These are phyloP conservation scores for Piper longum DNA, from an alignment of 164 flowering plant genomes.

Conservation along the genomic window DNA sequence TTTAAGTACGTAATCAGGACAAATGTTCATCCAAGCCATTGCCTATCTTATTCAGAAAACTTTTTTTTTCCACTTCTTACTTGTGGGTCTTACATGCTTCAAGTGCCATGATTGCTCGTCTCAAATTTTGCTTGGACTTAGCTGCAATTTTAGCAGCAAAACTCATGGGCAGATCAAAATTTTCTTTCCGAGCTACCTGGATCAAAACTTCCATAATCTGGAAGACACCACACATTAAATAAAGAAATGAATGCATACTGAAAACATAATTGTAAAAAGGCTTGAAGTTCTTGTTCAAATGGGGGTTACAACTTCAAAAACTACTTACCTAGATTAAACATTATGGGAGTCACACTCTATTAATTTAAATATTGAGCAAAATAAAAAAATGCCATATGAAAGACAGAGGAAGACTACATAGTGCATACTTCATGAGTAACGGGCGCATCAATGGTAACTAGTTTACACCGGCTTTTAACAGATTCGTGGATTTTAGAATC, in stretches of 20 bases:
- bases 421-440: slow-evolving; percentile 48
- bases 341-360: too few species aligned
- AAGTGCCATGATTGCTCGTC: slow-evolving; percentile 72
- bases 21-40: neutral
- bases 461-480: slow-evolving; percentile 49
- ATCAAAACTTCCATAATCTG: slow-evolving; percentile 59
- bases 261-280: neutral
- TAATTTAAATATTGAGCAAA: neutral
- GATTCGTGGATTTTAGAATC: slow-evolving; percentile 42
- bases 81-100: slow-evolving; percentile 78
- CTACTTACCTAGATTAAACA: too few species aligned
- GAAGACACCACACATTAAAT: neutral
- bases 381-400: neutral
- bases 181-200: slow-evolving; percentile 51
- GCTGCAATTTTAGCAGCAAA: slow-evolving; percentile 60
- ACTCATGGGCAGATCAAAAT: slow-evolving; percentile 42
- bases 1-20: neutral
- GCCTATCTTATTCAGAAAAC: neutral
- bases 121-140: slow-evolving; percentile 52
- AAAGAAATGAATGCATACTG: neutral
- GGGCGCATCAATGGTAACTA: slow-evolving; percentile 43
- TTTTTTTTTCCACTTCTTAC: slow-evolving; percentile 15
- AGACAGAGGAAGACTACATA: neutral
- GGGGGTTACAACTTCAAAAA: too few species aligned
- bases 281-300: too few species aligned